Evolutionary conservation across 2,329 filamentous ascomycete species (phyloP).

Genomic region (Alternaria novae-zelandiae): DNA sequence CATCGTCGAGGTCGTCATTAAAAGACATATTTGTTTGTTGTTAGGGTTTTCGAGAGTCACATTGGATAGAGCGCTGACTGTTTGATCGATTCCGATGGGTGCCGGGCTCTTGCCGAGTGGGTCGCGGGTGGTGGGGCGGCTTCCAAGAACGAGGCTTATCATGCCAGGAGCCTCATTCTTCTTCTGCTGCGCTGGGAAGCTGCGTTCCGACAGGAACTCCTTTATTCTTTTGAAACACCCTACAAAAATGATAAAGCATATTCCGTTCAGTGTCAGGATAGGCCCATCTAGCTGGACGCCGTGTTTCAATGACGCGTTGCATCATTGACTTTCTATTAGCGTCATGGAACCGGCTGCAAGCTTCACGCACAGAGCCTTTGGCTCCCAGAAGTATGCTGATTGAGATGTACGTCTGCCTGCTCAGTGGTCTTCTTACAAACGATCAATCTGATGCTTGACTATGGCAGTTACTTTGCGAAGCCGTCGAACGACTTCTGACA

Average conservation of each 20-base stretch:
- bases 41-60: not conserved
- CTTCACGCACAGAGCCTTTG: not conserved
- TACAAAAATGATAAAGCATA: not conserved
- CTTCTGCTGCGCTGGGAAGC: not conserved
- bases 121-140: not conserved
- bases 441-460: not conserved
- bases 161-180: not conserved
- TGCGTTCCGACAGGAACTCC: not conserved
- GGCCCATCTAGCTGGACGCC: not conserved
- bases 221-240: not conserved
- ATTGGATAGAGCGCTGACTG: not conserved
- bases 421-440: not conserved
- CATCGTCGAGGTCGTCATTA: slow-evolving; percentile 6
- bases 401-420: not conserved
- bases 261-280: not conserved
- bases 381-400: not conserved
- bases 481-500: not conserved
- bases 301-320: not conserved
- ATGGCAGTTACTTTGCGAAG: slow-evolving; percentile 4
- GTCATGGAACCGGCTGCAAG: not conserved
- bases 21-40: slow-evolving; percentile 19
- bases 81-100: slow-evolving; percentile 1
- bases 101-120: slow-evolving; percentile 3
- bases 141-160: not conserved
- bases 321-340: not conserved